Base-by-base conservation (phyloP, 768 basidiomycete species). In the Crepidotus variabilis region DNA sequence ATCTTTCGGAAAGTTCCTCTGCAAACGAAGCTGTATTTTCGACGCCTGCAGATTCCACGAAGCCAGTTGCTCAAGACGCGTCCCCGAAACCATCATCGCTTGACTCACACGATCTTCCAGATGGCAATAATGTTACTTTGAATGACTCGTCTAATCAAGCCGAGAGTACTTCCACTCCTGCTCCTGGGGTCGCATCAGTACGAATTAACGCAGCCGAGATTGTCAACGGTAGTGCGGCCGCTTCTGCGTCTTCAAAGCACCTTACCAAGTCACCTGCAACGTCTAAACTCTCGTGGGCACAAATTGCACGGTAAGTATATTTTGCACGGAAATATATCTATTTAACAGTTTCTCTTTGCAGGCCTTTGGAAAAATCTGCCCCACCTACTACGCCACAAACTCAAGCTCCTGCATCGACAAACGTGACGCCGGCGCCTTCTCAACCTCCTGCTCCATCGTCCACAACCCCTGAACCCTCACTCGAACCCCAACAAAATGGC, bases 271-370 rank as follows among this genome's bases (percentile, higher is more conserved):
- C 81, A 10, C 87, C 89, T 45, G 83, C 87, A 24, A 87, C 82
- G 11, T 84, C 88, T 7, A 90, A 91, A 74, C 70, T 89, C 57
- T 92, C 91, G 34, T 93, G 90, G 90, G 91, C 91, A 7, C 88
- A 93, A 64, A 78, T 93, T 67, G 90, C 91, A 60, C 78, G 86
- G 90, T 88, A 65, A 6, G 79, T 55, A 24, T 51, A 32, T 47
- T 57, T 22, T 23, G 57, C 5, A 50, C 45, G 21, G n/a, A 28
- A 45, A 10, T 16, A 28, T 22, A 47, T 55, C 62, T 21, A 52
- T 48, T 59, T 48, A 52, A 46, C 55, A 46, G 48, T 22, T 23
- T 32, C 51, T 47, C 21, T 50, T 34, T 61, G 22, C 59, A 90
- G 87, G 53, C 79, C 81, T 21, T 84, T 87, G 61, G 87, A 89